Base-by-base conservation (phyloP, 1,284 basidiomycete species). In the Moesziomyces sp. region DNA sequence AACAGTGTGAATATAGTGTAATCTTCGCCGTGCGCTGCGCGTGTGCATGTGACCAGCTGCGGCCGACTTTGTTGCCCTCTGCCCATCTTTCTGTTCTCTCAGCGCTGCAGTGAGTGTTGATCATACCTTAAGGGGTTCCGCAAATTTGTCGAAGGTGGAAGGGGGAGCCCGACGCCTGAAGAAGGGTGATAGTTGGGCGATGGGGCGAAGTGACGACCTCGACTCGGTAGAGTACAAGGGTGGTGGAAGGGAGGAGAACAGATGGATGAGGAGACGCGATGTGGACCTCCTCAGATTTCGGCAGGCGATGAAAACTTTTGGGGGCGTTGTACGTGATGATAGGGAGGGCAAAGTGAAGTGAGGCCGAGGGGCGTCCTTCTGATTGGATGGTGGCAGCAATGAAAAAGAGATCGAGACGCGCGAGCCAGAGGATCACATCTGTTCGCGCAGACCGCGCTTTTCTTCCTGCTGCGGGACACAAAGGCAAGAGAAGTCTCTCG, bases 1-100 rank as follows among this genome's bases (percentile, higher is more conserved):
- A 70, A 79, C 78, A 79, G 78, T 79, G 78, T 79, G 78, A 79
- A 79, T 79, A 76, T 68, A 71, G 59, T 72, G 74, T 78, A 79
- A 79, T 79, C 78, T 52, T 79, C 52, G 74, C 73, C 72, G 35
- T 18, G 13, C 34, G 23, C 40, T 26, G 35, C 28, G 23, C 13
- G 34, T n/a, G 14, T 42, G 24, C 8, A 24, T 21, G 23, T n/a
- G 16, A 30, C 52, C 46, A 16, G 45, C 44, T 26, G 13, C 23
- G 11, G 4, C 14, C 34, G 30, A 10, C 10, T 9, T 8, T 10
- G 8, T 44, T 30, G 34, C 47, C 46, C 23, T 47, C 45, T 26
- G 19, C 16, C 21, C 2, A 19, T 3, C 43, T 5, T 6, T 24
- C 43, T 35, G n/a, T 24, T 26, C 42, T 50, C 26, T 23, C 2